Base-by-base conservation (phyloP, 2,329 filamentous ascomycete genomes). In the Fusarium metavorans region DNA sequence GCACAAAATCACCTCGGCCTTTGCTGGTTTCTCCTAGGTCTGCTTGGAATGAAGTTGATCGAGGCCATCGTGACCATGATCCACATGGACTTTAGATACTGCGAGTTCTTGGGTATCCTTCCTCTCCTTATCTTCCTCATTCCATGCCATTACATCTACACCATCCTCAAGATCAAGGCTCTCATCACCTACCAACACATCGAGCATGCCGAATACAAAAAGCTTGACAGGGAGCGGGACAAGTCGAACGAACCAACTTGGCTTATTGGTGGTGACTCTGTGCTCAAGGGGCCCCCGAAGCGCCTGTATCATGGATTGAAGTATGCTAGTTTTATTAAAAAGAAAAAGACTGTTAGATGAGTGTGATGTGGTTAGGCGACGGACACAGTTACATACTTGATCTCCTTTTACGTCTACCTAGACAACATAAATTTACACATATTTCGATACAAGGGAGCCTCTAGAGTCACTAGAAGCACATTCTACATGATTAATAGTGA, bases 111-210 rank as follows among this genome's bases (percentile, higher is more conserved):
- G n/a, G 37, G 14, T 1, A 56, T 64, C 7, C 6, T 66, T 11
- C 4, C 63, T 11, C 67, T 61, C 16, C 8, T 58, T 3, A 1
- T 72, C 11, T 16, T 62, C 5, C 41, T 43, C 10, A 32, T 54
- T n/a, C 56, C 39, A 13, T 57, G 32, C 6, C 59, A 56, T 9
- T 75, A 73, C 25, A 6, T 35, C 4, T 65, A 65, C 9, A 52
- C 60, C 7, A 5, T 75, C 3, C 16, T 77, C 5, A 73, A 68
- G 34, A 25, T 76, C 10, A 65, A 62, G 30, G 64, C 66, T 18
- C 48, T 76, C 6, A 20, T 72, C 10, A 70, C 67, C 2, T 59
- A 63, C 32, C 67, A 50, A 63, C 41, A 45, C 34, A 45, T 48
- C 0, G 58, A 70, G 35, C 39, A 48, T 1, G 48, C 68, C 18